These are phyloP conservation scores for Huntiella bhutanensis DNA, from an alignment of 2,329 filamentous ascomycete species.

Conservation along the genomic window DNA sequence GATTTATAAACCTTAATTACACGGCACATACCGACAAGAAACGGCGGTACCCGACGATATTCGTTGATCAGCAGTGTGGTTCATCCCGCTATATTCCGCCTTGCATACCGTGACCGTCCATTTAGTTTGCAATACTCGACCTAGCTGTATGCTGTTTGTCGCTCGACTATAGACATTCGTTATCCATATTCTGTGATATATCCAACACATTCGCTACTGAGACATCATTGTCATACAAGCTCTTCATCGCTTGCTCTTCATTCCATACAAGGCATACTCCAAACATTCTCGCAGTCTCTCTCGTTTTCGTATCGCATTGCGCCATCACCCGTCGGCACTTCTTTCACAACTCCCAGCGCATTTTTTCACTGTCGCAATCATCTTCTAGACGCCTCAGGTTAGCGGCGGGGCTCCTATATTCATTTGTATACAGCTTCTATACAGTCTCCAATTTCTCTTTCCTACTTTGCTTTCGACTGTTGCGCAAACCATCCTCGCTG, in stretches of 20 bases:
- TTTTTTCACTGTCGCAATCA: background rate
- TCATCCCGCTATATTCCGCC: too few species aligned
- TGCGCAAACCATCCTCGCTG: background rate
- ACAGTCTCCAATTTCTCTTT: background rate
- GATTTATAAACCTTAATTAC: too few species aligned
- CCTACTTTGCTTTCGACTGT: background rate
- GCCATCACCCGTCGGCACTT: background rate
- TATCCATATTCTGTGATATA: background rate
- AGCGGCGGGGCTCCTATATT: background rate
- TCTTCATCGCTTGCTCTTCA: too few species aligned
- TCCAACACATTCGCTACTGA: background rate
- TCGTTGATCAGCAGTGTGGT: too few species aligned
- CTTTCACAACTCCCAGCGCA: background rate
- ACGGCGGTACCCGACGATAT: too few species aligned
- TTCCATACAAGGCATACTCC: background rate
- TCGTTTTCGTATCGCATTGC: constrained; percentile 8
- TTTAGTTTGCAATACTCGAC: background rate
- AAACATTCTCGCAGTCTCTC: constrained; percentile 13
- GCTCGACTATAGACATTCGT: background rate
- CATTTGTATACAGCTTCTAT: background rate
- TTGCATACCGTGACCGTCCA: background rate
- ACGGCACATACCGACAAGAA: too few species aligned
- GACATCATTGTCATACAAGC: background rate
- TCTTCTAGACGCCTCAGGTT: background rate
- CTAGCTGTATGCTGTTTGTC: background rate